Evolutionary conservation across 257 asterid species (phyloP), one percentile per base, ranked within the genome.

Genomic region (Plantago elongata): DNA sequence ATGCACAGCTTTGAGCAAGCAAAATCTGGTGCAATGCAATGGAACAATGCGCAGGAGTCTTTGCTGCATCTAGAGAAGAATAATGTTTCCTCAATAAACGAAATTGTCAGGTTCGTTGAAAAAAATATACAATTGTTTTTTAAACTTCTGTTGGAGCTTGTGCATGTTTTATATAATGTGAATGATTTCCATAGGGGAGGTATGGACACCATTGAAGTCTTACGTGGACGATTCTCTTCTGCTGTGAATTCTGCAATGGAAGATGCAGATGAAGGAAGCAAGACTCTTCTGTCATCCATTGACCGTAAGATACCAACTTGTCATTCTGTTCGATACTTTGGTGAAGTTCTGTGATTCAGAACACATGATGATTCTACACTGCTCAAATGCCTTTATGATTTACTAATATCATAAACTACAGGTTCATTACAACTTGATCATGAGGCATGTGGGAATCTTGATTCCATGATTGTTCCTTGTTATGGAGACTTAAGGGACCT

Each of bases 371-470:
- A 56, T 56, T 40, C 45, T 57, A 37, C 13, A 43, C 18, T 34
- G 30, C 51, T 47, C 54, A 47, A 60, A 48, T 37, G 43, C 69
- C 30, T 59, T 1, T 18, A 37, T 9, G 61, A 69, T 3, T 3
- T 40, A 54, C 64, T 29, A 45, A 60, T 30, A 62, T 61, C 47
- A 37, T 1, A 10, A 44, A 8, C 9, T 81, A 69, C 79, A 93
- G 97, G 84, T 76, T 83, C 99, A 34, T 74, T 93, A 63, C 95
- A 85, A 87, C 97, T 93, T 71, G 99, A 93, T 70, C 88, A 71
- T 10, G 96, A 85, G 68, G 99, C 99, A 38, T 81, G 90, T 44
- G 67, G 68, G 34, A 87, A 93, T 72, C 84, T 93, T 15, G 94
- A 87, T 74, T 85, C 96, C 60, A 72, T 84, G 84, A 78, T 87